phyloP scores from a whole-genome alignment of 805 yeast species.

The Nakazawaea siamensis region DNA sequence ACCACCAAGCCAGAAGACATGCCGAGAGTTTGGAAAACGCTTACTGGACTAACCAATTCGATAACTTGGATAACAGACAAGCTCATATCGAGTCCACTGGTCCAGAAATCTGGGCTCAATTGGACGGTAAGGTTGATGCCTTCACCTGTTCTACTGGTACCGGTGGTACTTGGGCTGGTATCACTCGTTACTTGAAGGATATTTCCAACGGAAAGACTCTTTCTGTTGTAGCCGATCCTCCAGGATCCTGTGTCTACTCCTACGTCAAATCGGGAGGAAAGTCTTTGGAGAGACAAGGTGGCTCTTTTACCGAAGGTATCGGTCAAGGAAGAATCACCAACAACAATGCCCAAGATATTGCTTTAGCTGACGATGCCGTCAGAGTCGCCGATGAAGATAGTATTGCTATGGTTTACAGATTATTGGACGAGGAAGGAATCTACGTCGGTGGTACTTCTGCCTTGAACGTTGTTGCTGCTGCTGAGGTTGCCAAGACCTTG shows the following conservation, averaged over 20 bases:
- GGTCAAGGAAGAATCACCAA: constrained; percentile 93
- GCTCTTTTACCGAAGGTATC: constrained; percentile 91
- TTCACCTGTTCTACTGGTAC: constrained; percentile 91
- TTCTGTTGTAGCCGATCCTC: constrained; percentile 83
- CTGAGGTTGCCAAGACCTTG: constrained; percentile 59
- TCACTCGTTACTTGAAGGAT: constrained; percentile 67
- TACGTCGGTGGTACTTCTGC: constrained; percentile 90
- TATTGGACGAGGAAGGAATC: constrained; percentile 84
- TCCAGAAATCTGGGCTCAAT: constrained; percentile 86
- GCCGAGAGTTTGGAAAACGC: constrained; percentile 73
- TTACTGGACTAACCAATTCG: constrained; percentile 91
- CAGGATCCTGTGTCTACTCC: constrained; percentile 80
- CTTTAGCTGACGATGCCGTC: constrained; percentile 71
- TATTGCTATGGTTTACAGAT: constrained; percentile 74
- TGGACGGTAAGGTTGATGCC: constrained; percentile 70
- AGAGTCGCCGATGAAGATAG: constrained; percentile 73
- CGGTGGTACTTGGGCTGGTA: constrained; percentile 89
- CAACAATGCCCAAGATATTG: constrained; percentile 68
- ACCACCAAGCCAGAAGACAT: constrained; percentile 80
- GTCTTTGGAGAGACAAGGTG: constrained; percentile 63
- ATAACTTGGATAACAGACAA: constrained; percentile 78
- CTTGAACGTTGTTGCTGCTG: constrained; percentile 85
- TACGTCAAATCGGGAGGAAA: constrained; percentile 67
- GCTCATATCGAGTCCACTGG: constrained; percentile 89
- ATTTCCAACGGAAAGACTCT: constrained; percentile 54